phyloP scores from a whole-genome alignment of 169 alveolate species.

The Plasmodium sp. region DNA sequence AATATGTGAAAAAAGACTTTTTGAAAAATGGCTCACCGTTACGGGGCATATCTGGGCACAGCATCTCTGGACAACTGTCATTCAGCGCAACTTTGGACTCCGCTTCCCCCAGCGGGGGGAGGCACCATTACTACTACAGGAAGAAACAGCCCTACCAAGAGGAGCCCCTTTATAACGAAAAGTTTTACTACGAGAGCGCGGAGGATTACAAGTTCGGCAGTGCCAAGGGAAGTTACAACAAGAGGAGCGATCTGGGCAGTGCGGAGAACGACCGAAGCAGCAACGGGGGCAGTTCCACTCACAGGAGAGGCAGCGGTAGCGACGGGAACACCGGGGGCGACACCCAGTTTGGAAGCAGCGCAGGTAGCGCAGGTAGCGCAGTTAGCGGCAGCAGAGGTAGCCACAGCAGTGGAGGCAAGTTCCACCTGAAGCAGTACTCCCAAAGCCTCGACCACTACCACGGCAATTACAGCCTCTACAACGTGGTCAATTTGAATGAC shows the following conservation, averaged over 20 bases:
- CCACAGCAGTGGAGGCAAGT: neutral
- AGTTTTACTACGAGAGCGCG: neutral
- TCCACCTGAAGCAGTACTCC: neutral
- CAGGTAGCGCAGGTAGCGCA: neutral
- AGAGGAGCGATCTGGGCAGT: neutral
- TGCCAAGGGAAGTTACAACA: neutral
- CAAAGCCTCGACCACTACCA: neutral
- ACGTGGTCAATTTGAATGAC: neutral
- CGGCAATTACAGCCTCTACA: neutral
- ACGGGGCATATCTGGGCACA: neutral
- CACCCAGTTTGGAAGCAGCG: neutral
- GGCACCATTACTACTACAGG: neutral
- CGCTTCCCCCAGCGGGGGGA: neutral
- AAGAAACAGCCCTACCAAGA: neutral
- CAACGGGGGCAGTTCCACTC: neutral
- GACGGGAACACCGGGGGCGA: neutral
- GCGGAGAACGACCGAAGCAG: neutral
- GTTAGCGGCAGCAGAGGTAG: neutral
- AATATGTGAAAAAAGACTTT: neutral
- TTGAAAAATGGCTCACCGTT: neutral
- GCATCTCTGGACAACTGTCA: neutral
- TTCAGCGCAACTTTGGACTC: neutral
- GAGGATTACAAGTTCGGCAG: neutral
- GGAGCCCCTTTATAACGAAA: slow-evolving; percentile 1
- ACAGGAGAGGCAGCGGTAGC: neutral